Percentiles rank a stretch among this genome's conserved stretches.
Evolutionary conservation across 2,329 filamentous ascomycete species (phyloP).

Genomic region (Fusarium tuaranense): DNA sequence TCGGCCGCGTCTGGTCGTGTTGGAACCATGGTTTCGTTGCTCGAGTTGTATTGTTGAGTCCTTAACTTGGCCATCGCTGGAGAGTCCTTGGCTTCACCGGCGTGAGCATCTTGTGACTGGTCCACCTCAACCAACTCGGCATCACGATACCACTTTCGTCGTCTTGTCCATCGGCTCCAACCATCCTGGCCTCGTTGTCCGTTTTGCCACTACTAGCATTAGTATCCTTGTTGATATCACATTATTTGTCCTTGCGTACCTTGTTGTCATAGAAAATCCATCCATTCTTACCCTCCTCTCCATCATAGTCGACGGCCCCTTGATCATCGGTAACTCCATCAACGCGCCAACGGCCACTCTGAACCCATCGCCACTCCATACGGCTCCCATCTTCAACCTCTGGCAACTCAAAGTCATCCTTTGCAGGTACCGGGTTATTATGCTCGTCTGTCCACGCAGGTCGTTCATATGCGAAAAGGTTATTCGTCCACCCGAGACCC

Average conservation of each 20-base stretch:
- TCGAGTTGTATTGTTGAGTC: conserved; percentile 50
- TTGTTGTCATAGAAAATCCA: conserved; percentile 99
- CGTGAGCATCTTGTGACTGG: conserved; percentile 46
- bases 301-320: conserved; percentile 62
- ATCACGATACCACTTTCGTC: conserved; percentile 96
- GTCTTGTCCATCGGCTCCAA: conserved; percentile 93
- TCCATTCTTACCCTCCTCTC: conserved; percentile 74
- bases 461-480: conserved; percentile 89
- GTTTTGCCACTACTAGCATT: conserved; percentile 79
- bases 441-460: conserved; percentile 97
- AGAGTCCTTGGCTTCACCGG: conserved; percentile 50
- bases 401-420: conserved; percentile 75
- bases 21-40: conserved; percentile 53
- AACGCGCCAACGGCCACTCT: conserved; percentile 86
- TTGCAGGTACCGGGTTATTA: conserved; percentile 81
- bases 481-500: conserved; percentile 93
- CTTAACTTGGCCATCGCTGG: conserved; percentile 35
- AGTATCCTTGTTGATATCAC: neutral
- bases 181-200: conserved; percentile 87
- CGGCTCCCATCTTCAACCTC: conserved; percentile 70
- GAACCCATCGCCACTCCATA: conserved; percentile 80
- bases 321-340: conserved; percentile 75
- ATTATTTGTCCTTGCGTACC: conserved; percentile 59
- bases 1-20: conserved; percentile 43
- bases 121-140: conserved; percentile 89